Evolutionary conservation across 129 eudicot genomes (phyloP).

Genomic region (Ambrosia artemisiifolia): DNA sequence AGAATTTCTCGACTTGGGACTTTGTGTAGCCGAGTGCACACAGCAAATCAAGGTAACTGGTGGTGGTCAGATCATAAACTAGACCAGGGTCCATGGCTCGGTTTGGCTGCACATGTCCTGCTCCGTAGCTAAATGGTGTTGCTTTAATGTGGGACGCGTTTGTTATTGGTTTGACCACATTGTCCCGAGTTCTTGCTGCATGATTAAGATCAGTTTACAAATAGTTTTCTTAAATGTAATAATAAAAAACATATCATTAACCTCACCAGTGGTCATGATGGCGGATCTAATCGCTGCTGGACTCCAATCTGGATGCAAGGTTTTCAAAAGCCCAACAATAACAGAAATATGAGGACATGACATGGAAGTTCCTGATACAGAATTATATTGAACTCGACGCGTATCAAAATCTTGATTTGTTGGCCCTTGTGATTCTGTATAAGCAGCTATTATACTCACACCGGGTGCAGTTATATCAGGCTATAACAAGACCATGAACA

Average conservation of each 20-base stretch:
- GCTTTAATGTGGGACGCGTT: slow-evolving; percentile 46
- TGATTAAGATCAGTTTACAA: not conserved
- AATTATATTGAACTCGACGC: slow-evolving; percentile 57
- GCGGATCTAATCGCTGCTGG: slow-evolving; percentile 86
- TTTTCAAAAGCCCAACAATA: slow-evolving; percentile 76
- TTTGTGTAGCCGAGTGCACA: slow-evolving; percentile 50
- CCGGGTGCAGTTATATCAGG: slow-evolving; percentile 96
- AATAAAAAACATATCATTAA: not conserved
- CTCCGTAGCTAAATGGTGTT: slow-evolving; percentile 64
- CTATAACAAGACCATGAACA: slow-evolving; percentile 29
- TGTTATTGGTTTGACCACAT: slow-evolving; percentile 40
- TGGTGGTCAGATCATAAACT: slow-evolving; percentile 48
- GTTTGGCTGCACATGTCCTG: slow-evolving; percentile 69
- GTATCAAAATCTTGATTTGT: slow-evolving; percentile 65
- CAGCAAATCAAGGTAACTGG: slow-evolving; percentile 51
- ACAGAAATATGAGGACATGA: slow-evolving; percentile 96
- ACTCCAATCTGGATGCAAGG: slow-evolving; percentile 86
- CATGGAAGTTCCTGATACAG: slow-evolving; percentile 89
- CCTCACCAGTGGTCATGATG: slow-evolving; percentile 5
- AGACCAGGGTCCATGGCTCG: slow-evolving; percentile 75
- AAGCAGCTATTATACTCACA: slow-evolving; percentile 83
- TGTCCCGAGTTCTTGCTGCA: slow-evolving; percentile 61
- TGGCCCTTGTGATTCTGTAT: slow-evolving; percentile 72
- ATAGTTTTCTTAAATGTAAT: not conserved
- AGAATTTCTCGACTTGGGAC: slow-evolving; percentile 35